Evolutionary conservation across 495 filamentous ascomycete species (phyloP).

Genomic region (Stereocaulon alpinum): DNA sequence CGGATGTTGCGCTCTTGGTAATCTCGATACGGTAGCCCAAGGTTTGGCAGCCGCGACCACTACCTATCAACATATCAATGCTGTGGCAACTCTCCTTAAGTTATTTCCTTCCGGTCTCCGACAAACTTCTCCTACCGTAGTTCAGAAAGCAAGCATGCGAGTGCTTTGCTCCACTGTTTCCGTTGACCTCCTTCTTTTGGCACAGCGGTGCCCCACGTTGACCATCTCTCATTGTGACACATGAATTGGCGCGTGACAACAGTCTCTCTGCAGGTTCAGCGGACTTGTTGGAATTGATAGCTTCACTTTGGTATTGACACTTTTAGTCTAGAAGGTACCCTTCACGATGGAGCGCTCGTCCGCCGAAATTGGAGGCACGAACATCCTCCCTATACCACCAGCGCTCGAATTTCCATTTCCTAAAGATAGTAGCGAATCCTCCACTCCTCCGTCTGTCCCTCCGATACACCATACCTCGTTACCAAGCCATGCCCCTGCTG

Average conservation of each 20-base stretch:
- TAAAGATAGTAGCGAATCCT: constrained; percentile 11
- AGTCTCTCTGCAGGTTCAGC: not conserved
- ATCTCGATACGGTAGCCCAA: not conserved
- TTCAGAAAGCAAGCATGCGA: not conserved
- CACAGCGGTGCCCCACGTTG: not conserved
- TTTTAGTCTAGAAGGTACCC: not conserved
- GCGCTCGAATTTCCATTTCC: constrained; percentile 22
- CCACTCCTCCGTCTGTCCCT: not conserved
- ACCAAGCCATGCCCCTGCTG: not conserved
- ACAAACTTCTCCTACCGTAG: not conserved
- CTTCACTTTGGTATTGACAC: not conserved
- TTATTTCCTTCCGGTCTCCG: not conserved
- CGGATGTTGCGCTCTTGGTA: not conserved
- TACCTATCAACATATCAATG: too few species aligned
- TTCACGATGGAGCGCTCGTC: constrained; percentile 1
- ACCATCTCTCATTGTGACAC: not conserved
- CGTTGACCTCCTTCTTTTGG: not conserved
- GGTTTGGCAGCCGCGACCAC: too few species aligned
- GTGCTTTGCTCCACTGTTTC: not conserved
- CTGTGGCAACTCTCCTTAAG: too few species aligned
- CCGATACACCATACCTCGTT: constrained; percentile 4
- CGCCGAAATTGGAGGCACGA: constrained; percentile 5
- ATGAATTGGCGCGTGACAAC: not conserved
- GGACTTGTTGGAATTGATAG: too few species aligned
- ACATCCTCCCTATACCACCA: constrained; percentile 22